These are phyloP conservation scores for Sarocladiaceae sp. DNA, from an alignment of 2,329 filamentous ascomycete species.

Conservation along the genomic window DNA sequence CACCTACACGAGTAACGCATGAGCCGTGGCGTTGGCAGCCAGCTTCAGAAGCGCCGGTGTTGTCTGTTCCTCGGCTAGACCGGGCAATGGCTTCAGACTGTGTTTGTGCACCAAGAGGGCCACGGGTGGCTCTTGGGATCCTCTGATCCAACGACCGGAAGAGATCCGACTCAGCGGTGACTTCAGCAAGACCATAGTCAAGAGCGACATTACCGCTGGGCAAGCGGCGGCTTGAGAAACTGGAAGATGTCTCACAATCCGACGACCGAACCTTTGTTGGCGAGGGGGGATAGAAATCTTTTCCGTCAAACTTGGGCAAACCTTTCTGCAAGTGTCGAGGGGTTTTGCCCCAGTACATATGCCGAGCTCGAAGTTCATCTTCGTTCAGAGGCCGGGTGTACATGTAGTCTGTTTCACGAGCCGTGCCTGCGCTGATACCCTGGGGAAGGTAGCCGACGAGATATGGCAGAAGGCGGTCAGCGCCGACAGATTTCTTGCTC, in stretches of 20 bases:
- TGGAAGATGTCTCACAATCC: constrained; percentile 1
- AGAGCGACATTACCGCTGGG: not conserved
- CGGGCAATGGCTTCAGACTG: constrained; percentile 26
- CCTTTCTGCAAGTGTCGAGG: constrained; percentile 43
- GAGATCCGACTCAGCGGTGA: not conserved
- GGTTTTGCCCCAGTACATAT: constrained; percentile 55
- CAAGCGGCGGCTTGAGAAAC: not conserved
- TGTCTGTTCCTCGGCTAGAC: constrained; percentile 16
- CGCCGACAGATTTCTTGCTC: not conserved
- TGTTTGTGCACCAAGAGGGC: constrained; percentile 20
- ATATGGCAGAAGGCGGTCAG: constrained; percentile 34
- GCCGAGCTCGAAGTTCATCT: constrained; percentile 52
- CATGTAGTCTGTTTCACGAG: constrained; percentile 40
- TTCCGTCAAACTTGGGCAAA: constrained; percentile 58
- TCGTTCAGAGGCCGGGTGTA: constrained; percentile 52
- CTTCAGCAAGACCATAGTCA: not conserved
- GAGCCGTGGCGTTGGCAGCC: constrained; percentile 16
- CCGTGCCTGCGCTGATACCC: constrained; percentile 34
- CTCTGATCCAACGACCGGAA: not conserved
- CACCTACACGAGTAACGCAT: constrained; percentile 17
- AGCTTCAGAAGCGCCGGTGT: constrained; percentile 16
- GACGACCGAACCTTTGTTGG: constrained; percentile 33
- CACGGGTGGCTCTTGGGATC: not conserved
- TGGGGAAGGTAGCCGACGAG: constrained; percentile 46
- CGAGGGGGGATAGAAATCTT: constrained; percentile 56